Conservation (phyloP, 306 rosid species). For the Lagenaria siceraria region DNA sequence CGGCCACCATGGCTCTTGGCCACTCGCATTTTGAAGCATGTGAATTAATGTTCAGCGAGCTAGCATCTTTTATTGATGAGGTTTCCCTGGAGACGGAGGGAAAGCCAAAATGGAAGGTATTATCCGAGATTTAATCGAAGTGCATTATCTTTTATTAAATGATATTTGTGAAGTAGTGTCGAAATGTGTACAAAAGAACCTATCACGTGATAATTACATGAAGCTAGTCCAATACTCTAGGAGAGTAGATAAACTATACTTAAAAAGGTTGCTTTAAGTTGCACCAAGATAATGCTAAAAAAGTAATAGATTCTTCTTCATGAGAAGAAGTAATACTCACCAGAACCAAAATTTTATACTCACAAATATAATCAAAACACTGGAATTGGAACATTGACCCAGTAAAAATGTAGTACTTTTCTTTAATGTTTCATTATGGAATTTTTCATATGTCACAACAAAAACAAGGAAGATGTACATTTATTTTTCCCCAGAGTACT, state of each 20-base stretch:
- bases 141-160: constrained; percentile 4
- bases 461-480: background rate
- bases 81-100: constrained; percentile 82
- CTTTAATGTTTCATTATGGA: background rate
- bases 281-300: too few relatives aligned
- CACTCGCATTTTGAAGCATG: constrained; percentile 90
- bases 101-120: constrained; percentile 97
- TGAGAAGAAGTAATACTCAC: background rate
- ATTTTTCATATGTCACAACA: background rate
- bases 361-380: background rate
- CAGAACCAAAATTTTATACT: background rate
- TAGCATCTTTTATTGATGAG: constrained; percentile 79
- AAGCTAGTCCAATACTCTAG: too few relatives aligned
- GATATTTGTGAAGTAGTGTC: background rate
- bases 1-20: constrained; percentile 98
- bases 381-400: background rate
- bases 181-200: too few relatives aligned
- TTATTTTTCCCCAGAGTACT: background rate
- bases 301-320: background rate
- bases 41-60: constrained; percentile 90
- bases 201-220: too few relatives aligned
- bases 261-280: too few relatives aligned
- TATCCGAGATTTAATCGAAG: constrained; percentile 7
- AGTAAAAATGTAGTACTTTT: background rate
- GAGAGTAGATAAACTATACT: too few relatives aligned